These are phyloP conservation scores for Beauveria pseudobassiana DNA, from an alignment of 2,329 filamentous ascomycete genomes.

Conservation along the genomic window DNA sequence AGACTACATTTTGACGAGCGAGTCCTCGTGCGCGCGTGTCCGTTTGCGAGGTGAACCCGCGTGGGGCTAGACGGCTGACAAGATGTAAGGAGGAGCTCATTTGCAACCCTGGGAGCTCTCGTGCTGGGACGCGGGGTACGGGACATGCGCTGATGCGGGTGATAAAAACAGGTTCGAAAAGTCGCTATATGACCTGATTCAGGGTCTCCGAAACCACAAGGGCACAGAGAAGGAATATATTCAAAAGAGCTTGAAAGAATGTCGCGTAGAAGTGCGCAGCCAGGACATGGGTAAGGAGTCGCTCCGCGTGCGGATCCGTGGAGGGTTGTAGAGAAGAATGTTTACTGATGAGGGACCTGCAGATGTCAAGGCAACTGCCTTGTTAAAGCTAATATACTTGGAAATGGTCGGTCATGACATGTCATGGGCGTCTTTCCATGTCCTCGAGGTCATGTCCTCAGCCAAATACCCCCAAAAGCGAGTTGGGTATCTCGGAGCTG, in stretches of 20 bases:
- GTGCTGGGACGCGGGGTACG: not conserved
- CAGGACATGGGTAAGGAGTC: slow-evolving; percentile 74
- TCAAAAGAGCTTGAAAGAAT: slow-evolving; percentile 88
- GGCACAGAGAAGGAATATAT: slow-evolving; percentile 94
- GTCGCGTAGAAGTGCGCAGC: slow-evolving; percentile 81
- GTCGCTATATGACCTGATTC: slow-evolving; percentile 96
- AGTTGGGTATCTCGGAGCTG: slow-evolving; percentile 88
- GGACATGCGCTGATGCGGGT: not conserved
- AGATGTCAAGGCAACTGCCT: slow-evolving; percentile 93
- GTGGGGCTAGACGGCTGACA: not conserved
- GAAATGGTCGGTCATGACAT: slow-evolving; percentile 99
- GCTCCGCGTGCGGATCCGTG: not conserved
- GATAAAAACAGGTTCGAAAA: slow-evolving; percentile 79
- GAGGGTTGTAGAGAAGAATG: not conserved
- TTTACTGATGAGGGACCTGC: not conserved
- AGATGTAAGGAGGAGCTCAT: not conserved
- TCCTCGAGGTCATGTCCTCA: slow-evolving; percentile 97
- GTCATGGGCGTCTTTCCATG: slow-evolving; percentile 98
- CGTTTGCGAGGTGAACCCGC: not conserved
- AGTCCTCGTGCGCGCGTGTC: not conserved
- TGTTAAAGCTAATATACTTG: slow-evolving; percentile 92
- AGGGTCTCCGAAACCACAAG: slow-evolving; percentile 91
- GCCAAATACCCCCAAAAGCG: slow-evolving; percentile 91
- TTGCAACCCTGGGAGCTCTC: too few species aligned
- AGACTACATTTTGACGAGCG: not conserved